Percentiles rank a stretch among this genome's conserved stretches.
Conservation (phyloP, 495 filamentous ascomycete species). For the Terfezia boudieri region DNA sequence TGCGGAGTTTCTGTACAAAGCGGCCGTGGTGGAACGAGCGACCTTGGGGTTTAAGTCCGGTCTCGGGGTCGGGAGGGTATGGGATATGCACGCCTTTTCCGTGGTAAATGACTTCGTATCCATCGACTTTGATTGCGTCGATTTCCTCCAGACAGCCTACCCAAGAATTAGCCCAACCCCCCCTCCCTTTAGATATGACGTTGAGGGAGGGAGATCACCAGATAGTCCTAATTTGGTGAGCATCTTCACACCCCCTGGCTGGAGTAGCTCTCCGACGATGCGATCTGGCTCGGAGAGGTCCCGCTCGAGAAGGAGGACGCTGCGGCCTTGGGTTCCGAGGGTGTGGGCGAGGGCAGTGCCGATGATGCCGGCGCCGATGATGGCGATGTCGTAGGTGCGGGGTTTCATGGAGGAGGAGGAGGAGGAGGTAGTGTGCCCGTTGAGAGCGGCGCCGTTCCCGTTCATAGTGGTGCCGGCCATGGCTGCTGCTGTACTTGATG, state of each 20-base stretch:
- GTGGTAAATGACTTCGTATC: slow-evolving; percentile 74
- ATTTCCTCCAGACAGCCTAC: slow-evolving; percentile 67
- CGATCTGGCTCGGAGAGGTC: slow-evolving; percentile 86
- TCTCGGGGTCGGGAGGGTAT: slow-evolving; percentile 39
- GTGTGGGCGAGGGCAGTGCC: slow-evolving; percentile 74
- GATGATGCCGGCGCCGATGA: slow-evolving; percentile 76
- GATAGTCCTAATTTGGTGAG: slow-evolving; percentile 48
- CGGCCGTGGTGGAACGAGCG: slow-evolving; percentile 64
- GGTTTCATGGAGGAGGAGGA: no score
- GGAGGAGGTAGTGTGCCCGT: no score
- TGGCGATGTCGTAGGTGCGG: slow-evolving; percentile 41
- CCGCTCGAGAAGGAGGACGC: slow-evolving; percentile 71
- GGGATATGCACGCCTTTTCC: slow-evolving; percentile 55
- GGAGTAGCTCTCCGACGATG: slow-evolving; percentile 87
- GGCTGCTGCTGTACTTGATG: no score
- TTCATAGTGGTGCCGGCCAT: no score
- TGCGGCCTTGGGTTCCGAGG: slow-evolving; percentile 62
- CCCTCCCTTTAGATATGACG: neutral
- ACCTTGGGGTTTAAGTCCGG: slow-evolving; percentile 21
- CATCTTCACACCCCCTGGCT: slow-evolving; percentile 73
- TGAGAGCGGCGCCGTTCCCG: no score
- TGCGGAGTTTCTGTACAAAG: slow-evolving; percentile 53
- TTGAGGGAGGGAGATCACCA: neutral
- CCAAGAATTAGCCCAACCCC: neutral
- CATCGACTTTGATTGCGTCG: slow-evolving; percentile 57